Evolutionary conservation across 805 yeast species (phyloP).

Genomic region (Saccharomycopsis lassenensis): DNA sequence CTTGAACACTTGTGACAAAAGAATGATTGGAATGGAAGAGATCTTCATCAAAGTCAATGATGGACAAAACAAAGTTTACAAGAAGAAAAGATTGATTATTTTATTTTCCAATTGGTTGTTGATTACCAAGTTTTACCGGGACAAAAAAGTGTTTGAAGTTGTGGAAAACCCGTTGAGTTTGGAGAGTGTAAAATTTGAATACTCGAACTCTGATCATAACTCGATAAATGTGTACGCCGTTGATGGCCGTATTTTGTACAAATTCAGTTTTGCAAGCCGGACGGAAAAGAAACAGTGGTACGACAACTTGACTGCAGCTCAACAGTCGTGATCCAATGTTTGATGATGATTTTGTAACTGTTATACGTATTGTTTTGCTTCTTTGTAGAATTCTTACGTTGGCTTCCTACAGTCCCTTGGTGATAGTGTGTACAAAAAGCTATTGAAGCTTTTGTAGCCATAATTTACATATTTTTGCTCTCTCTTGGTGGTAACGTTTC

Average conservation of each 20-base stretch:
- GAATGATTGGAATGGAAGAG: constrained; percentile 12
- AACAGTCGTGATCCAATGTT: too few species aligned
- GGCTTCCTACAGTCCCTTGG: too few species aligned
- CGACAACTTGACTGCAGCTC: constrained; percentile 13
- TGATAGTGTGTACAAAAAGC: too few species aligned
- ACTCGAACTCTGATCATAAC: constrained; percentile 17
- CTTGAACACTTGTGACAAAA: constrained; percentile 7
- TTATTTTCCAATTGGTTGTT: constrained; percentile 16
- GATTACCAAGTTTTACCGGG: constrained; percentile 11
- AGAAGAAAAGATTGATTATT: constrained; percentile 16
- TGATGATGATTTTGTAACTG: too few species aligned
- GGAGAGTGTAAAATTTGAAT: constrained; percentile 10
- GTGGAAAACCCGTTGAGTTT: constrained; percentile 15
- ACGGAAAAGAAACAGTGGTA: constrained; percentile 13
- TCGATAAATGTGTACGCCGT: constrained; percentile 16
- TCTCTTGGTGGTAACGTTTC: too few species aligned
- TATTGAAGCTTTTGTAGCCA: constrained; percentile 1
- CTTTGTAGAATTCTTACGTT: too few species aligned
- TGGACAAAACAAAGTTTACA: constrained; percentile 17
- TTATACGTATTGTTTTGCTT: too few species aligned
- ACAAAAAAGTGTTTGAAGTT: constrained; percentile 12
- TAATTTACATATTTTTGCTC: not conserved
- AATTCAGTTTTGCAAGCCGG: constrained; percentile 12
- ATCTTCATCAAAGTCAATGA: constrained; percentile 14
- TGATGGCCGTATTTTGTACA: constrained; percentile 15